A percentile compares a stretch with the other conserved stretches of the same genome.
phyloP scores from a whole-genome alignment of 495 filamentous ascomycete genomes.

The Apiosordaria backusii region DNA sequence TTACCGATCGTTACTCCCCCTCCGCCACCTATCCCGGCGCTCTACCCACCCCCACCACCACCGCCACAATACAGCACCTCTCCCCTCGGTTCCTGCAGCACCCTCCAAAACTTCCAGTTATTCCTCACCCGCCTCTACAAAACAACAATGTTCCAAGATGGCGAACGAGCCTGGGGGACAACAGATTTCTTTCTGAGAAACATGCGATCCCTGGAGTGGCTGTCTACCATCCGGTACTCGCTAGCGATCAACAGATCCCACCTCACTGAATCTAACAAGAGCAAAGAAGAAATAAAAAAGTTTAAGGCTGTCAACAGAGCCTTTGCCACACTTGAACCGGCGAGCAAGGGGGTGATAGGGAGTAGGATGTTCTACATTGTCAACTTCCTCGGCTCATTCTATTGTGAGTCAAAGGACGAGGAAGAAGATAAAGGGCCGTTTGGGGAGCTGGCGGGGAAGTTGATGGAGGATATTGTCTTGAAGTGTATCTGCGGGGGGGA shows the following conservation, averaged over 20 bases:
- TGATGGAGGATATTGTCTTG: not conserved
- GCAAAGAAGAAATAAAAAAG: not conserved
- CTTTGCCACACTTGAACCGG: not conserved
- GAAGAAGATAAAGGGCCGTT: not conserved
- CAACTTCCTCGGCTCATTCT: not conserved
- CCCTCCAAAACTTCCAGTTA: slow-evolving; percentile 11
- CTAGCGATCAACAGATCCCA: slow-evolving; percentile 16
- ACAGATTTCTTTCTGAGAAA: slow-evolving; percentile 25
- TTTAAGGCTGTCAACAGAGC: slow-evolving; percentile 20
- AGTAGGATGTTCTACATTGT: slow-evolving; percentile 4
- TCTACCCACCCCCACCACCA: slow-evolving; percentile 4
- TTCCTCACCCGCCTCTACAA: slow-evolving; percentile 18
- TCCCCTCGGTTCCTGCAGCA: not conserved
- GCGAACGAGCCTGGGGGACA: slow-evolving; percentile 26
- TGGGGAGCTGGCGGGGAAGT: not conserved
- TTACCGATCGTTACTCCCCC: not conserved
- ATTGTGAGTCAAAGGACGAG: not conserved
- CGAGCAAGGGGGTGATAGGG: not conserved
- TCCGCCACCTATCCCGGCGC: not conserved
- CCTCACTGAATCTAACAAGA: not conserved
- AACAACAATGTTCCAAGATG: slow-evolving; percentile 23
- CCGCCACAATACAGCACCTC: slow-evolving; percentile 2
- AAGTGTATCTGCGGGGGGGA: not conserved
- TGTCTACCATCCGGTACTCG: slow-evolving; percentile 24
- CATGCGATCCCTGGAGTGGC: slow-evolving; percentile 21